Evolutionary conservation across 345 rosid genomes (phyloP).

Genomic region (Aethionema arabicum): DNA sequence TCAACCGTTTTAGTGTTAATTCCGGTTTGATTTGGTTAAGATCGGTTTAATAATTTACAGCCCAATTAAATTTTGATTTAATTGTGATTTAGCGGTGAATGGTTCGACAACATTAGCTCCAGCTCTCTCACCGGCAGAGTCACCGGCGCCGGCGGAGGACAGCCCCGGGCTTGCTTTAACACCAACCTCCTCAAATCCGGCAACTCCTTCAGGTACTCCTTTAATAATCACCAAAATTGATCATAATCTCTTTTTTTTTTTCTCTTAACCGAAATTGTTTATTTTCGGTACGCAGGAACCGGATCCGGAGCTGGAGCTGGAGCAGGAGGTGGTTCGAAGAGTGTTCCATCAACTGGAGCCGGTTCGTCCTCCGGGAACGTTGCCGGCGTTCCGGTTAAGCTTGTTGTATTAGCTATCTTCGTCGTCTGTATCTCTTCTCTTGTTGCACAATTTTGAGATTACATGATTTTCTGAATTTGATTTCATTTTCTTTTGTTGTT

Average conservation of each 20-base stretch:
- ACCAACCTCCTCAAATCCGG: constrained; percentile 41
- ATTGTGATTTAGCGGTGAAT: constrained; percentile 41
- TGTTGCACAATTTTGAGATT: constrained; percentile 32
- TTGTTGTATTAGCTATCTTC: constrained; percentile 36
- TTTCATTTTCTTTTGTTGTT: constrained; percentile 1
- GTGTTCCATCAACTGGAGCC: constrained; percentile 40
- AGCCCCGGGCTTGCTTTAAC: constrained; percentile 42
- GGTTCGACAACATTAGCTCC: constrained; percentile 39
- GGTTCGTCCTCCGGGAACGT: constrained; percentile 47
- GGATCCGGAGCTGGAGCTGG: constrained; percentile 17
- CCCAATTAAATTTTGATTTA: not conserved
- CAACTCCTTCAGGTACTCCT: constrained; percentile 46
- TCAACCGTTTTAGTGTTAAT: no score
- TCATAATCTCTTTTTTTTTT: not conserved
- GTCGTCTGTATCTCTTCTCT: constrained; percentile 34
- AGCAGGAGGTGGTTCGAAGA: constrained; percentile 45
- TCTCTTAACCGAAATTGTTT: not conserved
- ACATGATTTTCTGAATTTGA: constrained; percentile 7
- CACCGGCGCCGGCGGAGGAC: constrained; percentile 40
- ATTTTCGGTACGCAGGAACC: constrained; percentile 17
- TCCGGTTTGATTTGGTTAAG: no score
- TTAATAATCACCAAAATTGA: constrained; percentile 4
- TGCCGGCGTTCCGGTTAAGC: constrained; percentile 30
- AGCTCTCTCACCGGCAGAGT: constrained; percentile 36
- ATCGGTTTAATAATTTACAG: not conserved